Conservation (phyloP, 1,139 yeast species). For the Torulaspora globosa region DNA sequence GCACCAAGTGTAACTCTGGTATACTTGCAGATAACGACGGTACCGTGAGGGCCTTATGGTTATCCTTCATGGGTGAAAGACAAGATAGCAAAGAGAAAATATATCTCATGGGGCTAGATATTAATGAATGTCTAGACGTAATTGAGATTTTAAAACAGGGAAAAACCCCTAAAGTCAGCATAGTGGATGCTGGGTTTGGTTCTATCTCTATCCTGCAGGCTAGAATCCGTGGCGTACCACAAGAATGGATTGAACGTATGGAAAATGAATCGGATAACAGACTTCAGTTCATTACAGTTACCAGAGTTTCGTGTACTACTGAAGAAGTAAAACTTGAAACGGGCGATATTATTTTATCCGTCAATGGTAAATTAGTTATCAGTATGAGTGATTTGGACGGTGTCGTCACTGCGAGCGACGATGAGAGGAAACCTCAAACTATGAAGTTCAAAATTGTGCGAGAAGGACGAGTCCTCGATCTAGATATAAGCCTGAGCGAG, state of each 20-base stretch:
- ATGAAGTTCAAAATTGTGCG: constrained; percentile 64
- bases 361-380: constrained; percentile 60
- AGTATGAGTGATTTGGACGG: constrained; percentile 63
- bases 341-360: constrained; percentile 71
- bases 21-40: constrained; percentile 77
- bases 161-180: constrained; percentile 52
- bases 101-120: constrained; percentile 78
- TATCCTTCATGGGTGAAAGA: constrained; percentile 74
- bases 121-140: constrained; percentile 57
- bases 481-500: constrained; percentile 57
- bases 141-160: constrained; percentile 52
- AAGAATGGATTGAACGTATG: constrained; percentile 69
- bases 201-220: constrained; percentile 70
- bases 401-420: constrained; percentile 41
- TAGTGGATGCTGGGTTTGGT: constrained; percentile 75
- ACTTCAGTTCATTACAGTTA: constrained; percentile 67
- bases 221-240: constrained; percentile 79
- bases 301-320: constrained; percentile 58
- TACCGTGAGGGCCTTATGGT: constrained; percentile 77
- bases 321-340: constrained; percentile 44
- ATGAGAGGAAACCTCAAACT: constrained; percentile 33
- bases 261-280: constrained; percentile 60
- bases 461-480: constrained; percentile 49
- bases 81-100: constrained; percentile 53
- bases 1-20: constrained; percentile 77